Conservation (phyloP, 768 basidiomycete genomes). For the Tulasnella sp. region DNA sequence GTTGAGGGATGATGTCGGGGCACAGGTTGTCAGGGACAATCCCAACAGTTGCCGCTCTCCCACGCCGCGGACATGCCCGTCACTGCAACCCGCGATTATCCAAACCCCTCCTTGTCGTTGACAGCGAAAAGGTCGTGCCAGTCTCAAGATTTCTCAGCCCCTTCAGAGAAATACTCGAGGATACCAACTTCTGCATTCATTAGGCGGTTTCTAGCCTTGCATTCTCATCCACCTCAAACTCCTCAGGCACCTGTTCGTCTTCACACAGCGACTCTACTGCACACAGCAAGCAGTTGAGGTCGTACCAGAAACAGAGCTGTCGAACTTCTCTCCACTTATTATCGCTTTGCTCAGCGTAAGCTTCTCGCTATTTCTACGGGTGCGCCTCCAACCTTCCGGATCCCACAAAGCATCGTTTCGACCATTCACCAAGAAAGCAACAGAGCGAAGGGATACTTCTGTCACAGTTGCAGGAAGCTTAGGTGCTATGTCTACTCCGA, state of each 20-base stretch:
- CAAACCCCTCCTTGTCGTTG: background rate
- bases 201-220: too few relatives aligned
- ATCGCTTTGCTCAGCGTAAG: slow-evolving; percentile 7
- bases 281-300: too few relatives aligned
- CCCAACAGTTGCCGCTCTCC: background rate
- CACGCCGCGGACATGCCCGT: background rate
- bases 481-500: background rate
- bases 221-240: too few relatives aligned
- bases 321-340: background rate
- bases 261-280: too few relatives aligned
- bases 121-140: too few relatives aligned
- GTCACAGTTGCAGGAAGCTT: background rate
- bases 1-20: slow-evolving; percentile 12
- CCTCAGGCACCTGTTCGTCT: too few relatives aligned
- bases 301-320: background rate
- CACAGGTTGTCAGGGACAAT: slow-evolving; percentile 6
- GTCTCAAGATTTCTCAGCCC: too few relatives aligned
- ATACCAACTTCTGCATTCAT: too few relatives aligned
- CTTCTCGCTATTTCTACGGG: background rate
- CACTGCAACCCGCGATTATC: background rate
- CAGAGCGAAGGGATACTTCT: background rate
- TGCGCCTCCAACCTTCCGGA: background rate
- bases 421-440: background rate
- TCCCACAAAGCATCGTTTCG: background rate
- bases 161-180: too few relatives aligned